Evolutionary conservation across 1,139 yeast genomes (phyloP), one percentile per base, ranked within the genome.

Genomic region (Suhomyces anneliseae): DNA sequence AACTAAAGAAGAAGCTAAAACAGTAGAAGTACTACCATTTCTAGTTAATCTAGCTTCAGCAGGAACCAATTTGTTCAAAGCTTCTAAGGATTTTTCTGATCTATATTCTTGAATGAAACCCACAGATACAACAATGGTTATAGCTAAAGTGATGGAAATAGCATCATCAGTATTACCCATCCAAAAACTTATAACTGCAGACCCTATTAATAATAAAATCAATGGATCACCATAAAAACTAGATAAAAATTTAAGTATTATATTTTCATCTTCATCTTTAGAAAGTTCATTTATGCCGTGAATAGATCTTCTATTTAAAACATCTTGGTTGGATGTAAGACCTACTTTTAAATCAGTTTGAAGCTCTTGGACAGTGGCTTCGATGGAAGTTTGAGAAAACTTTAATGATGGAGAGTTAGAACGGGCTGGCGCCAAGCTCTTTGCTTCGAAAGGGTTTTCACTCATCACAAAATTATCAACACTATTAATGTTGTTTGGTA

Each of bases 81-180:
- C 98, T 61, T 90, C 96, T 49, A 93, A 72, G 3, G 96, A 87
- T 70, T 93, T 87, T 64, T 93, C 99, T 0, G 96, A 87, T 58
- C 97, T 78, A 63, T 90, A 90, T 65, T 93, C 99, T 67, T 93
- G 99, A 26, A 93, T 92, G 68, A 93, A 93, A 0, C 98, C 99
- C 31, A 93, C 99, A 0, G 95, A 81, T 8, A 92, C 97, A 31
- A 92, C 98, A 56, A 92, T 90, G 36, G 87, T 59, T 48, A 92
- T 88, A 7, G 98, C 98, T 54, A 90, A 73, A 0, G 95, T 84
- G 59, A 92, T 92, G 52, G 95, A 85, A 27, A 93, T 72, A 2
- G 98, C 96, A 65, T 93, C 99, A 64, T 92, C 97, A 36, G 83
- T 82, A 66, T 93, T 93, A 26, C 96, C 96, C 95, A 93, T 88